These are phyloP conservation scores for Globisporangium uncinulatum DNA, from an alignment of 352 stramenopile species.

Conservation along the genomic window DNA sequence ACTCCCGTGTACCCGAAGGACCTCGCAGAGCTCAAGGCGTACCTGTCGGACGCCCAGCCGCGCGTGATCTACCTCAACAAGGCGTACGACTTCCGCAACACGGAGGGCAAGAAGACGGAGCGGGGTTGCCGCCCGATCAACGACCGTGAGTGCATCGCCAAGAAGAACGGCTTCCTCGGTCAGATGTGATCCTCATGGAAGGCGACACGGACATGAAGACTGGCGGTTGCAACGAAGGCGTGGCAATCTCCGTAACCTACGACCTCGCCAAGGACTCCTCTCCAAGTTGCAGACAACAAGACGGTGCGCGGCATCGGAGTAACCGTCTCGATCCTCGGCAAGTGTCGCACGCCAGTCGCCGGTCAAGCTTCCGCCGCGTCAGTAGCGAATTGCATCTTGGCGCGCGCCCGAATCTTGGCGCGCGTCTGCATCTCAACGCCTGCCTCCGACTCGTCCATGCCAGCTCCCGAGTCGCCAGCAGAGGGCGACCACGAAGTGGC, in stretches of 20 bases:
- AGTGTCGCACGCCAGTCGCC: no score
- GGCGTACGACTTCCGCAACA: slow-evolving; percentile 39
- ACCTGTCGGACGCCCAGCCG: slow-evolving; percentile 27
- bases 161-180: slow-evolving; percentile 47
- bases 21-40: slow-evolving; percentile 34
- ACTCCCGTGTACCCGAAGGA: slow-evolving; percentile 35
- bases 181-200: slow-evolving; percentile 27
- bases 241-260: slow-evolving; percentile 22
- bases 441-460: no score
- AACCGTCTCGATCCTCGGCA: slow-evolving; percentile 29
- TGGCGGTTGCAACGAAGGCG: slow-evolving; percentile 24
- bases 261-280: slow-evolving; percentile 25
- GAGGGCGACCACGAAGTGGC: no score
- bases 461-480: no score
- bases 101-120: slow-evolving; percentile 41
- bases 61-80: slow-evolving; percentile 48
- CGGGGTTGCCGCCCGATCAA: slow-evolving; percentile 34
- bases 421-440: no score
- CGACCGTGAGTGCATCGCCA: slow-evolving; percentile 33
- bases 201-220: slow-evolving; percentile 24
- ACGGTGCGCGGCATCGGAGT: slow-evolving; percentile 34
- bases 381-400: no score
- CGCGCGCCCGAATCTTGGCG: no score
- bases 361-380: no score
- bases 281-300: slow-evolving; percentile 31